Base-by-base conservation (phyloP, 306 rosid species). In the Echinosophora koreensis region DNA sequence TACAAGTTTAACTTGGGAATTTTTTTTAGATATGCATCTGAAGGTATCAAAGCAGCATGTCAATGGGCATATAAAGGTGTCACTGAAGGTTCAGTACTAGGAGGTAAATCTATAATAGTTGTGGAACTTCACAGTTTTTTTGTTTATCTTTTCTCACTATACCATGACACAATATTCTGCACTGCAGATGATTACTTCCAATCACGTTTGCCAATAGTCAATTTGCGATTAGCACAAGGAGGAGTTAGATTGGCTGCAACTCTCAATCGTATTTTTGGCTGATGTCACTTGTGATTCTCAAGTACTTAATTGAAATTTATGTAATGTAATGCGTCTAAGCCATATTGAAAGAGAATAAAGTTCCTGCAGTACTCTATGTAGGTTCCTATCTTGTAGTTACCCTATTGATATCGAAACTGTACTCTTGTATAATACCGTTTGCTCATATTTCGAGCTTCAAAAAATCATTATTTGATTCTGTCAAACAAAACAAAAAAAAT, bases 181-280 rank as follows among this genome's bases (percentile, higher is more conserved):
- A 38, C 14, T 74, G 82, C 89, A 94, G 98, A 90, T 89, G 84
- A 83, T 14, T 94, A 92, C 82, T 94, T 94, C 82, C 83, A 70
- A 15, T 86, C 97, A 47, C 96, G 97, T 17, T 59, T 49, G 34
- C 97, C 97, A 2, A 75, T 79, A 16, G 89, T 94, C 34, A 82
- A 87, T 34, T 30, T 66, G 82, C 81, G 97, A 46, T 74, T 92
- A 69, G 97, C 96, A 28, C 96, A 94, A 86, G 98, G 88, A 15
- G 97, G 93, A 73, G 97, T 92, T 70, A 90, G 98, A 54, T 84
- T 94, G 86, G 96, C 97, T 37, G 94, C 97, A 38, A 73, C 83
- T 17, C 93, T 92, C 39, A 94, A 94, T 78, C 92, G 91, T 46
- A 86, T 90, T 14, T 91, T 87, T 56, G 57, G 82, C 6, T 89